Base-by-base conservation (phyloP, 495 filamentous ascomycete species). In the Talaromyces liani region DNA sequence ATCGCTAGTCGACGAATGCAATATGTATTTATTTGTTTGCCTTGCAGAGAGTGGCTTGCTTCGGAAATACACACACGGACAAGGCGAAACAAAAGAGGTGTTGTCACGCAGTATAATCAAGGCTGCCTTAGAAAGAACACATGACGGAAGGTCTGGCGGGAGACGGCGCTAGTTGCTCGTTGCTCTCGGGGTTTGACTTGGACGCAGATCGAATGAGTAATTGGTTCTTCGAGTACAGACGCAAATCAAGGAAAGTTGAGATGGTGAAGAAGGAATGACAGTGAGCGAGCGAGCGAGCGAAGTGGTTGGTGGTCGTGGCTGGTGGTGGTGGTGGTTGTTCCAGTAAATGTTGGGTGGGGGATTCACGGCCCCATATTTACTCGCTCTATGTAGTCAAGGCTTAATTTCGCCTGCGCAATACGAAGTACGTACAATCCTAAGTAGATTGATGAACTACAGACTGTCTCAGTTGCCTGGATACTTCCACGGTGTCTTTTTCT, bases 61-160 rank as follows among this genome's bases (percentile, higher is more conserved):
- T 49, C 45, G 18, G 45, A 20, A 49, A 12, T 49, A 20, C 18
- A 20, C 18, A 47, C 45, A 20, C 20, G 45, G 45, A 49, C 45
- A 49, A 20, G 45, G 16, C n/a, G n/a, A 49, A 47, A 18, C 6
- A 49, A 49, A 49, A 49, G 45, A 49, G 18, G 45, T 49, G n/a
- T 49, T 49, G 45, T 49, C 45, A 49, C 45, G 45, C 45, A 29
- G 53, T 27, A 25, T 54, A 31, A 14, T 56, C 24, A 56, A 56
- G 53, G 53, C 24, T 56, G 53, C 22, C 53, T 56, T 10, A 56
- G 16, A 56, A 27, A 56, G 53, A 56, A 56, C 53, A 56, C 53
- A 56, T 56, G 53, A 56, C 53, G 53, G 9, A 56, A 27, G 22
- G 22, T 31, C 53, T 27, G 22, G 53, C 51, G 51, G 51, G 24